A percentile compares a stretch with the other conserved stretches of the same genome.
Conservation (phyloP, 345 rosid genomes). For the Linum trigynum region DNA sequence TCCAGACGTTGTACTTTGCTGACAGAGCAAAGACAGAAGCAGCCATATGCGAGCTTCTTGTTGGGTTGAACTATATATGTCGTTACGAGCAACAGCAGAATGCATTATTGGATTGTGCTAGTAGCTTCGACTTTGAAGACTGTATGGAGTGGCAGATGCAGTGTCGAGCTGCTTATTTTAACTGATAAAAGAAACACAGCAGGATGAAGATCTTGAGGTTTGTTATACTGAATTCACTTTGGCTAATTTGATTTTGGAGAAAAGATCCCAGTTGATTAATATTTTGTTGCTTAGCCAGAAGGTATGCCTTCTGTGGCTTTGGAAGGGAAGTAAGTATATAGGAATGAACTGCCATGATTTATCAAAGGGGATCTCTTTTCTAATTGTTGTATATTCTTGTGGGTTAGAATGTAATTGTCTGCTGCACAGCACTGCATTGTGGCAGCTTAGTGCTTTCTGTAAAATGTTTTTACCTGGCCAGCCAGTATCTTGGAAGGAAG, state of each 20-base stretch:
- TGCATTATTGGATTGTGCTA: constrained; percentile 75
- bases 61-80: constrained; percentile 89
- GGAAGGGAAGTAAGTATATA: neutral
- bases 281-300: constrained; percentile 19
- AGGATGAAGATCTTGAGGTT: constrained; percentile 18
- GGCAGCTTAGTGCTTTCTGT: neutral
- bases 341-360: neutral
- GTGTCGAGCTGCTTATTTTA: constrained; percentile 30
- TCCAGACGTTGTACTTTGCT: constrained; percentile 81
- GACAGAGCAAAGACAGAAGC: constrained; percentile 79
- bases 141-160: constrained; percentile 89
- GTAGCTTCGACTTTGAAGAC: constrained; percentile 93
- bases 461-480: neutral
- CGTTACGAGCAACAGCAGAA: constrained; percentile 87
- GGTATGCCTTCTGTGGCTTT: neutral
- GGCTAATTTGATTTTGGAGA: neutral
- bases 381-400: neutral
- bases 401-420: neutral
- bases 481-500: no score
- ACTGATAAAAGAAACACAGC: constrained; percentile 27
- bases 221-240: constrained; percentile 1
- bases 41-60: constrained; percentile 70
- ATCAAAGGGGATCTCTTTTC: neutral
- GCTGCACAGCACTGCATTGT: neutral
- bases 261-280: constrained; percentile 21